Conservation (phyloP, 306 rosid genomes). For the Quercus berberidifolia region DNA sequence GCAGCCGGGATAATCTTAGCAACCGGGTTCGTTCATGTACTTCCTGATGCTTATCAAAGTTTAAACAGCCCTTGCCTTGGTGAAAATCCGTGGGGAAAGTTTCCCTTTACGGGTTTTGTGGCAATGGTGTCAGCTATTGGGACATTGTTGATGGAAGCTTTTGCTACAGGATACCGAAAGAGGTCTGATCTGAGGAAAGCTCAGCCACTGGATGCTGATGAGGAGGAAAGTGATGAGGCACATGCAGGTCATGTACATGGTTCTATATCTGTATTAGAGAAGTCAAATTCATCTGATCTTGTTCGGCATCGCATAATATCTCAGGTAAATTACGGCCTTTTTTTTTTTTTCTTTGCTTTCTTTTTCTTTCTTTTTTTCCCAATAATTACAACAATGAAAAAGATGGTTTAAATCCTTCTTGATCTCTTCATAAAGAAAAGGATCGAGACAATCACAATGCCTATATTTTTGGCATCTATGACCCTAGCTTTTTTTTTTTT, state of each 20-base stretch:
- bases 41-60: conserved; percentile 58
- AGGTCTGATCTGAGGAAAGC: conserved; percentile 33
- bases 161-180: conserved; percentile 43
- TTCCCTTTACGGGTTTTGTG: conserved; percentile 60
- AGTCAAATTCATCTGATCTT: conserved; percentile 20
- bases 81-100: conserved; percentile 51
- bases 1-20: conserved; percentile 74
- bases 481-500: too few species aligned
- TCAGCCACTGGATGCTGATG: conserved; percentile 32
- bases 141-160: conserved; percentile 56
- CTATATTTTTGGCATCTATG: too few species aligned
- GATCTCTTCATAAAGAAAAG: too few species aligned
- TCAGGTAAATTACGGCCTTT: conserved; percentile 19
- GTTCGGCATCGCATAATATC: conserved; percentile 26
- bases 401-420: too few species aligned
- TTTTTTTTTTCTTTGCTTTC: neutral
- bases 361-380: too few species aligned
- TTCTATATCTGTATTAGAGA: neutral
- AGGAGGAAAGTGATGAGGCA: conserved; percentile 2
- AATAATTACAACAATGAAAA: too few species aligned
- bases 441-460: too few species aligned
- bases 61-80: conserved; percentile 44
- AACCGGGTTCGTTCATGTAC: conserved; percentile 61
- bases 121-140: conserved; percentile 59
- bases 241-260: conserved; percentile 10